Evolutionary conservation across 2,329 filamentous ascomycete genomes (phyloP).

Genomic region (Trichoderma citrinoviride): DNA sequence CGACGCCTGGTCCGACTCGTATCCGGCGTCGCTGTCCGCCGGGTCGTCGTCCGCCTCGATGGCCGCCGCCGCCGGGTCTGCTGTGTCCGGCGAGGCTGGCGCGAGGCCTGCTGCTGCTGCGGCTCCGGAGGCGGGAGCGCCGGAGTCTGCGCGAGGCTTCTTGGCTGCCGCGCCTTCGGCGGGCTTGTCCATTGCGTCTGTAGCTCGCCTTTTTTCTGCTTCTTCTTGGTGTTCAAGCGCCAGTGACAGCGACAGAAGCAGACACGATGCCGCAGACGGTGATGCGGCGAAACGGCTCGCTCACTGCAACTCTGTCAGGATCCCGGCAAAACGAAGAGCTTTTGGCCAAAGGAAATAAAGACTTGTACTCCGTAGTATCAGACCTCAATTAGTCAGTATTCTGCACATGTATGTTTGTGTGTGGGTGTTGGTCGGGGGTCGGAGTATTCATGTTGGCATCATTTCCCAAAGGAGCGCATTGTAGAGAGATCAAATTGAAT

Average conservation of each 20-base stretch:
- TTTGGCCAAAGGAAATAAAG: not conserved
- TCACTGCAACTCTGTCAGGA: not conserved
- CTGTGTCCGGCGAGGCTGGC: not conserved
- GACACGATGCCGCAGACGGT: not conserved
- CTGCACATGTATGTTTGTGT: not conserved
- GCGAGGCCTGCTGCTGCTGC: not conserved
- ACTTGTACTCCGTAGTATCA: not conserved
- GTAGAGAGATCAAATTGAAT: too few species aligned
- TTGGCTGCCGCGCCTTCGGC: not conserved
- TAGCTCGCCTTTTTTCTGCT: not conserved
- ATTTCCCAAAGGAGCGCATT: too few species aligned
- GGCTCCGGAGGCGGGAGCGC: not conserved
- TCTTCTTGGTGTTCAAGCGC: not conserved
- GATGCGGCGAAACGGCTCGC: not conserved
- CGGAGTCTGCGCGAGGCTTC: not conserved
- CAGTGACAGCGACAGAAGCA: not conserved
- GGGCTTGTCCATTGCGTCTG: constrained; percentile 2
- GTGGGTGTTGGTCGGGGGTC: too few species aligned
- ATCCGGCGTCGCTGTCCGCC: not conserved
- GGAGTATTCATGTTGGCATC: not conserved
- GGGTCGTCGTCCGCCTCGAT: not conserved
- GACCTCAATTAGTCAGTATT: not conserved
- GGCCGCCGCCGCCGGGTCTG: not conserved
- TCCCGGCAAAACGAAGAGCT: not conserved
- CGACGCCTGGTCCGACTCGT: constrained; percentile 18